Evolutionary conservation across 768 basidiomycete species (phyloP).

Genomic region (Lactarius vividus): DNA sequence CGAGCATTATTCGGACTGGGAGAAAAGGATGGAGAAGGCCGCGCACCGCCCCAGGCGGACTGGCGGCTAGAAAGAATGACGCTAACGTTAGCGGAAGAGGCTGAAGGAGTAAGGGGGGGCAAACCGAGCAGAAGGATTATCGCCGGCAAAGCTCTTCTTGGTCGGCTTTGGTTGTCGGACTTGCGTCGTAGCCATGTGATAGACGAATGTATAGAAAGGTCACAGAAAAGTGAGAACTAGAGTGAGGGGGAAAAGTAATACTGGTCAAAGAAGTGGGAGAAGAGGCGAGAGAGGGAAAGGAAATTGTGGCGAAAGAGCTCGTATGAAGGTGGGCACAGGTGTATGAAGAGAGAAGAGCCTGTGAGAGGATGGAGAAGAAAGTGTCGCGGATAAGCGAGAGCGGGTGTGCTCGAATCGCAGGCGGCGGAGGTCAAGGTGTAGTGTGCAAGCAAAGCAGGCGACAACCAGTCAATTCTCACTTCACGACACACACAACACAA

Average conservation of each 20-base stretch:
- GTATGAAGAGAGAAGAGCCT: constrained; percentile 15
- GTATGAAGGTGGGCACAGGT: constrained; percentile 19
- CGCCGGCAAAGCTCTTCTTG: constrained; percentile 61
- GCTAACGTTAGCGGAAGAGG: constrained; percentile 13
- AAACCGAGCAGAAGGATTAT: constrained; percentile 43
- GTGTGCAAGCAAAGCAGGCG: constrained; percentile 2
- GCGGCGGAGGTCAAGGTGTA: constrained; percentile 10
- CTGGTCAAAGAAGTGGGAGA: constrained; percentile 20
- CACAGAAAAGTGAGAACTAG: constrained; percentile 35
- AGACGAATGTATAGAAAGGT: constrained; percentile 31
- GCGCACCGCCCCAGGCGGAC: constrained; percentile 65
- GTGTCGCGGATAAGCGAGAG: constrained; percentile 24
- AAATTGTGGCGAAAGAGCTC: constrained; percentile 18
- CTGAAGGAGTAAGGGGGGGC: constrained; percentile 31
- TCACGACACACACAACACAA: neutral
- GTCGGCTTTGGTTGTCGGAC: constrained; percentile 58
- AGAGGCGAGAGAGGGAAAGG: constrained; percentile 12
- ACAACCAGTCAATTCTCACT: neutral
- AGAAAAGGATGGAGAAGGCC: constrained; percentile 71
- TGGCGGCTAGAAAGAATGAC: constrained; percentile 34
- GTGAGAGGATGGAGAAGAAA: constrained; percentile 16
- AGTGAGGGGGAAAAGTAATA: constrained; percentile 34
- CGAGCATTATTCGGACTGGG: constrained; percentile 43
- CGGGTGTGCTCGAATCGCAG: constrained; percentile 21
- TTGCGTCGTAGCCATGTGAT: constrained; percentile 27